Percentiles rank a stretch among this genome's conserved stretches.
Conservation (phyloP, 306 rosid species). For the Vicia villosa region DNA sequence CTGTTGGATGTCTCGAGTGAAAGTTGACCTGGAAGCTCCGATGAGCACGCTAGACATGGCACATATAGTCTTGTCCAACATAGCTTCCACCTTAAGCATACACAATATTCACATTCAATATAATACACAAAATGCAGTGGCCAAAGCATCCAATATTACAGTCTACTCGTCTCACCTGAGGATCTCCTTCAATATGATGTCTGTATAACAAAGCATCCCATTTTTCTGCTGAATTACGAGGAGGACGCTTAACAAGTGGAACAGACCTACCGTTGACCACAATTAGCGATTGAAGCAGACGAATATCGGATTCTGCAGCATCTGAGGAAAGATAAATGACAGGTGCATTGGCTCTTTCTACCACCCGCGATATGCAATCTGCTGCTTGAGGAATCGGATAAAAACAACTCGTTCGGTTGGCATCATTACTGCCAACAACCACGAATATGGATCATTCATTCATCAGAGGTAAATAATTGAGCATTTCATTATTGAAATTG, state of each 20-base stretch:
- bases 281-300: constrained; percentile 76
- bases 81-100: constrained; percentile 78
- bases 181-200: constrained; percentile 68
- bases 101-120: too few relatives aligned
- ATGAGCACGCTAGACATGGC: constrained; percentile 88
- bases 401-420: constrained; percentile 82
- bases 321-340: constrained; percentile 89
- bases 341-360: constrained; percentile 69
- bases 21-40: constrained; percentile 94
- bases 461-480: too few relatives aligned
- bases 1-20: constrained; percentile 90
- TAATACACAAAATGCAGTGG: too few relatives aligned
- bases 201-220: constrained; percentile 98
- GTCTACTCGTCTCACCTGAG: constrained; percentile 56
- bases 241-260: constrained; percentile 84
- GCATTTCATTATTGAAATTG: too few relatives aligned
- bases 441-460: constrained; percentile 24
- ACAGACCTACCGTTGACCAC: constrained; percentile 68
- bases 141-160: too few relatives aligned
- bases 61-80: constrained; percentile 95
- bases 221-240: constrained; percentile 88
- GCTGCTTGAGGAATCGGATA: constrained; percentile 99
- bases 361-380: constrained; percentile 67
- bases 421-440: constrained; percentile 60
- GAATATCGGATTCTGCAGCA: constrained; percentile 90